These are phyloP conservation scores for Lavandula angustifolia DNA, from an alignment of 257 asterid genomes.

Conservation along the genomic window DNA sequence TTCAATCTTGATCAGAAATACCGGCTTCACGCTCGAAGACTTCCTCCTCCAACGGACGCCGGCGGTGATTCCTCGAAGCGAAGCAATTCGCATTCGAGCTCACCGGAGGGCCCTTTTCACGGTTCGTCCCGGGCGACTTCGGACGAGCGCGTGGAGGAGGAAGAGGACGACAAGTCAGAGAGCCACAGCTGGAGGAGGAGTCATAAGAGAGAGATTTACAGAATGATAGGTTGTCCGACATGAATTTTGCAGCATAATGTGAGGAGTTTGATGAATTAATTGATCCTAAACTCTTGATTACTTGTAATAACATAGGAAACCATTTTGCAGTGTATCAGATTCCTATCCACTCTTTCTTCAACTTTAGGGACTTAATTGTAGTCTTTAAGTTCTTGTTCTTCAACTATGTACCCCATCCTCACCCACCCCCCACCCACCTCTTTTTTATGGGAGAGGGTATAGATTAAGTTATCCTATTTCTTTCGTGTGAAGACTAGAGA, in stretches of 20 bases:
- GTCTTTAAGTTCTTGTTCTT: background rate
- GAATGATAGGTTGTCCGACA: constrained; percentile 15
- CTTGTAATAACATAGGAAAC: constrained; percentile 30
- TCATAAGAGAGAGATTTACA: constrained; percentile 27
- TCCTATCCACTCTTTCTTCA: constrained; percentile 27
- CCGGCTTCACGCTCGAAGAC: constrained; percentile 68
- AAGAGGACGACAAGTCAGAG: constrained; percentile 57
- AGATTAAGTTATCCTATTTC: constrained; percentile 13
- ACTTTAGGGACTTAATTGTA: constrained; percentile 5
- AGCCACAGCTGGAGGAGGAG: constrained; percentile 50
- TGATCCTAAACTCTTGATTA: constrained; percentile 15
- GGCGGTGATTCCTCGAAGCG: constrained; percentile 39
- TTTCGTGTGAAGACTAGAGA: constrained; percentile 37
- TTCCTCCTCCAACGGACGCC: constrained; percentile 25
- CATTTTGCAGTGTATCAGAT: constrained; percentile 63
- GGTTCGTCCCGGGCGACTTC: constrained; percentile 50
- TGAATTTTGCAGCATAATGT: constrained; percentile 50
- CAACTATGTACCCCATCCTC: background rate
- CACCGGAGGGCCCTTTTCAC: constrained; percentile 65
- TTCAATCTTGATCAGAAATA: constrained; percentile 68
- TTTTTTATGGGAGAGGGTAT: background rate
- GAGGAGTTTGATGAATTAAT: constrained; percentile 19
- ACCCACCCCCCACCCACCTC: background rate
- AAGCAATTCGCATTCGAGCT: constrained; percentile 42
- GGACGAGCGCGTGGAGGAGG: constrained; percentile 48